Conservation (phyloP, 2,329 filamentous ascomycete species). For the Penicillium hesseltinei region DNA sequence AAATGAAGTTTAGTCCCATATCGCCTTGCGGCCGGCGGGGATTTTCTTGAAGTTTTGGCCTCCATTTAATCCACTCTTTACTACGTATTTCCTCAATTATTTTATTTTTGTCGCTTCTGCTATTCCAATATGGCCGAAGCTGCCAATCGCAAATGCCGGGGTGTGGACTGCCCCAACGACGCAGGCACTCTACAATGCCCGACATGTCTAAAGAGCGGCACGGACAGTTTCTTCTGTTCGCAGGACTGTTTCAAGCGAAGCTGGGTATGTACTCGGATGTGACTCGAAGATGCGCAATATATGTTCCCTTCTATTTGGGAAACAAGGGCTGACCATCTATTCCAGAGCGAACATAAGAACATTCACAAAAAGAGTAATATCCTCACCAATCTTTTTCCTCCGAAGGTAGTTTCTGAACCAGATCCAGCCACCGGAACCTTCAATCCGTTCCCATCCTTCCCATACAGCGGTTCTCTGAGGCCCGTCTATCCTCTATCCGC, state of each 20-base stretch:
- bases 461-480: slow-evolving; percentile 75
- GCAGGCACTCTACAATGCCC: slow-evolving; percentile 87
- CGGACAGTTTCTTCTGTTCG: slow-evolving; percentile 94
- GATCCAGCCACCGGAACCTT: slow-evolving; percentile 84
- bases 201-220: slow-evolving; percentile 85
- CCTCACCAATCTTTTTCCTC: slow-evolving; percentile 71
- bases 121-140: slow-evolving; percentile 25
- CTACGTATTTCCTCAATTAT: not conserved
- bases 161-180: slow-evolving; percentile 81
- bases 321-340: slow-evolving; percentile 4
- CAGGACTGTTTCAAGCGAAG: slow-evolving; percentile 99
- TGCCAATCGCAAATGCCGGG: slow-evolving; percentile 60
- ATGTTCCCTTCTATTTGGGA: slow-evolving; percentile 12
- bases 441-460: slow-evolving; percentile 89
- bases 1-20: not conserved
- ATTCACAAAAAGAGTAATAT: slow-evolving; percentile 77
- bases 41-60: slow-evolving; percentile 9
- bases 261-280: slow-evolving; percentile 64
- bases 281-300: slow-evolving; percentile 26
- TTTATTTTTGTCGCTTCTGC: not conserved
- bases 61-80: not conserved
- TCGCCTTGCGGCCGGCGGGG: slow-evolving; percentile 2
- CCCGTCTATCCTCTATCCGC: slow-evolving; percentile 83
- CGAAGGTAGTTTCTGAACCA: slow-evolving; percentile 85
- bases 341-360: slow-evolving; percentile 75